phyloP scores from a whole-genome alignment of 306 rosid species.

The Citrullus mucosospermus region DNA sequence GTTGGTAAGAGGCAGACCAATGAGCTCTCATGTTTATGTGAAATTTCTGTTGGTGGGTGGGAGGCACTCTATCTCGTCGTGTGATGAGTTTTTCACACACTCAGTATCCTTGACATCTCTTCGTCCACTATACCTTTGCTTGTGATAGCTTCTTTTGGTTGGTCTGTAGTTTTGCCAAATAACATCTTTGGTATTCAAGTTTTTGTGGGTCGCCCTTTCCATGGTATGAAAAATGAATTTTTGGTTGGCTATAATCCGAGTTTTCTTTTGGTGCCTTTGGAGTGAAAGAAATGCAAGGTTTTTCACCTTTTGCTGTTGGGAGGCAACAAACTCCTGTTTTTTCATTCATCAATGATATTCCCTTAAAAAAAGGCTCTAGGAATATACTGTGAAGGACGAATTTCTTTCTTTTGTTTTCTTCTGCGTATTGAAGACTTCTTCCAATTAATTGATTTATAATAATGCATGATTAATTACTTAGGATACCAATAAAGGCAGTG shows the following conservation, averaged over 20 bases:
- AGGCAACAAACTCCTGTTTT: neutral
- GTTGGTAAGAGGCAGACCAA: too few species aligned
- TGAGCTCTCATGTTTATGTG: too few species aligned
- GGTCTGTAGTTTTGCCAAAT: neutral
- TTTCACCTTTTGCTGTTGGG: neutral
- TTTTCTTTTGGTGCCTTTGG: neutral
- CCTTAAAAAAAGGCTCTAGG: neutral
- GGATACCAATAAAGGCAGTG: neutral
- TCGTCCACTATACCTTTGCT: neutral
- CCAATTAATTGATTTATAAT: neutral
- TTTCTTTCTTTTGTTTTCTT: neutral
- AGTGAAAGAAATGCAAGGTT: neutral
- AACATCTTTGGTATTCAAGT: neutral
- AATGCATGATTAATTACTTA: neutral
- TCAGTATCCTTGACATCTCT: neutral
- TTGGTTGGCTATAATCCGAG: neutral
- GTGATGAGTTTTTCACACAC: neutral
- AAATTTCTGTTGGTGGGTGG: too few species aligned
- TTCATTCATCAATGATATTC: neutral
- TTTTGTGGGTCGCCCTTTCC: neutral
- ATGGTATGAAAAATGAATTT: neutral
- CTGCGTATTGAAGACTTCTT: neutral
- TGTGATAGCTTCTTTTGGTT: neutral
- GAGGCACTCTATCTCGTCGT: neutral
- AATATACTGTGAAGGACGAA: neutral